Conservation (phyloP, 371 early-diverging fungal genomes). For the Lichtheimia hyalospora region DNA sequence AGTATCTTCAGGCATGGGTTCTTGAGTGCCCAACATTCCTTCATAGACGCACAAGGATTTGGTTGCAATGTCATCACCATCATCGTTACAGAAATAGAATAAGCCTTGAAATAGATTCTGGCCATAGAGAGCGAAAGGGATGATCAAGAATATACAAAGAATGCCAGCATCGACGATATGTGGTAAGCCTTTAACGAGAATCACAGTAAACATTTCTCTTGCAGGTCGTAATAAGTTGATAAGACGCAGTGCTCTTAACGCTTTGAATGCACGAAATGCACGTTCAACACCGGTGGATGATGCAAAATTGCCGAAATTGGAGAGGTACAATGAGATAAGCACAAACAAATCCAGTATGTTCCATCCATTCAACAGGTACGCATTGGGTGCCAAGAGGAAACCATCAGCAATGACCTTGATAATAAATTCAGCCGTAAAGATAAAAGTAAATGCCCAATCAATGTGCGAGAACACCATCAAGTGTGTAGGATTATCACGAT, state of each 20-base stretch:
- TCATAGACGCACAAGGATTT: conserved; percentile 49
- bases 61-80: conserved; percentile 20
- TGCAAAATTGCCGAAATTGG: conserved; percentile 48
- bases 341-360: conserved; percentile 70
- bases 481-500: conserved; percentile 28
- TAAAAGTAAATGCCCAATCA: conserved; percentile 55
- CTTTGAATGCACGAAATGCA: conserved; percentile 63
- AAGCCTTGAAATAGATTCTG: conserved; percentile 62
- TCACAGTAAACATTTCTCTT: conserved; percentile 60
- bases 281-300: conserved; percentile 54
- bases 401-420: conserved; percentile 70
- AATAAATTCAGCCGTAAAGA: conserved; percentile 63
- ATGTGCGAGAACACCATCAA: conserved; percentile 19
- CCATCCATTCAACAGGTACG: conserved; percentile 65
- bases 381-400: conserved; percentile 65
- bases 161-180: conserved; percentile 61
- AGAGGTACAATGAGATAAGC: conserved; percentile 55
- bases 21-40: conserved; percentile 27
- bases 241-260: conserved; percentile 64
- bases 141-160: conserved; percentile 56
- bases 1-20: conserved; percentile 34
- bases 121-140: conserved; percentile 72
- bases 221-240: conserved; percentile 60
- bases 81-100: conserved; percentile 63
- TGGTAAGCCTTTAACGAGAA: conserved; percentile 58